A percentile compares a stretch with the other conserved stretches of the same genome.
phyloP scores from a whole-genome alignment of 805 yeast species.

The Candida ipomoeae region DNA sequence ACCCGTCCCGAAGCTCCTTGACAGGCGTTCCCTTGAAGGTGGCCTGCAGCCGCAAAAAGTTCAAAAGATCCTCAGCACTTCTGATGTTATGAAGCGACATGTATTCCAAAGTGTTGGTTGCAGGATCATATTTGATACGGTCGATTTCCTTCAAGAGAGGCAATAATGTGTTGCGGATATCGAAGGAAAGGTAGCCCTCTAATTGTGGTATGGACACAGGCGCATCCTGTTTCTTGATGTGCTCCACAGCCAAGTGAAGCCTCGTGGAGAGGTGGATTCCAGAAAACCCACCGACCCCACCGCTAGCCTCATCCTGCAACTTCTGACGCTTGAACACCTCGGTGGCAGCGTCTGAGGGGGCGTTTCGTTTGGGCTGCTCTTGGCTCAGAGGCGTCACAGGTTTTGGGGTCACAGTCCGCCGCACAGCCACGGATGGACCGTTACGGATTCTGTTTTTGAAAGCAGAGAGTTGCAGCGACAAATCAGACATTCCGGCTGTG shows the following conservation, averaged over 20 bases:
- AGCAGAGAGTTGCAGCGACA: slow-evolving; percentile 43
- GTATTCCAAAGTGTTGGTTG: slow-evolving; percentile 68
- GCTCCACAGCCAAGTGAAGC: slow-evolving; percentile 86
- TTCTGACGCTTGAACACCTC: slow-evolving; percentile 34
- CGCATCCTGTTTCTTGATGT: slow-evolving; percentile 65
- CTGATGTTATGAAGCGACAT: slow-evolving; percentile 86
- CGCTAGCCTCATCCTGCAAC: slow-evolving; percentile 18
- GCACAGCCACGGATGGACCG: slow-evolving; percentile 39
- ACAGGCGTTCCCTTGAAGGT: slow-evolving; percentile 87
- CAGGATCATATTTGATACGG: slow-evolving; percentile 65
- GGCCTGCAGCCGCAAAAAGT: slow-evolving; percentile 70
- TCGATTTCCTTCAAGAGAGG: slow-evolving; percentile 73
- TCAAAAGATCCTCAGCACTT: slow-evolving; percentile 70
- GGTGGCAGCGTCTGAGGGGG: slow-evolving; percentile 19
- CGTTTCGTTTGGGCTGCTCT: slow-evolving; percentile 14
- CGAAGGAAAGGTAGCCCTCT: slow-evolving; percentile 60
- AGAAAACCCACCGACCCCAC: slow-evolving; percentile 24
- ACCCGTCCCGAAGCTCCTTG: slow-evolving; percentile 81
- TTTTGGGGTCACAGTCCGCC: slow-evolving; percentile 21
- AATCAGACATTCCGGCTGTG: slow-evolving; percentile 25
- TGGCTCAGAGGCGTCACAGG: slow-evolving; percentile 15
- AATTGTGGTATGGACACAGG: slow-evolving; percentile 67
- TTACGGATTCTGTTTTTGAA: slow-evolving; percentile 42
- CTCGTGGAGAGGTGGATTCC: slow-evolving; percentile 78
- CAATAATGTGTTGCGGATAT: slow-evolving; percentile 58